Conservation (phyloP, 2,329 filamentous ascomycete species). For the Alternaria postmessia region DNA sequence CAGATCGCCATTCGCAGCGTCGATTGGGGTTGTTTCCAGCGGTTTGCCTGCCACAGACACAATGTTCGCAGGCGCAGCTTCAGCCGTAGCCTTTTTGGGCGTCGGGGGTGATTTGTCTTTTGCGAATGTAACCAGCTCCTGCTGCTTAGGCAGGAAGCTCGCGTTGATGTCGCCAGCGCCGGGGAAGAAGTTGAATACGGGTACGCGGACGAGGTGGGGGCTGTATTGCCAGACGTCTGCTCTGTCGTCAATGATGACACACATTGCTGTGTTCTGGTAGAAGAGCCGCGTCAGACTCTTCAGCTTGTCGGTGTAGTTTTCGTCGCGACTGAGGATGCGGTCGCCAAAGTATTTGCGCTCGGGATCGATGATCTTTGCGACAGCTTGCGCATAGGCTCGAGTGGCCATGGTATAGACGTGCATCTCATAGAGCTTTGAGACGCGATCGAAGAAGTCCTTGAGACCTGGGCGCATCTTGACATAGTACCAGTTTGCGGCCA, state of each 20-base stretch:
- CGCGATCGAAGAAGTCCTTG: slow-evolving; percentile 77
- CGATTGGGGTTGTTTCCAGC: slow-evolving; percentile 25
- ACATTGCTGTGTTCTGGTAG: slow-evolving; percentile 98
- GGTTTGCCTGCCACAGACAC: slow-evolving; percentile 35
- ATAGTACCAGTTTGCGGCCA: slow-evolving; percentile 77
- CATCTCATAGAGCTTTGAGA: slow-evolving; percentile 86
- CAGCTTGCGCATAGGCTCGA: slow-evolving; percentile 90
- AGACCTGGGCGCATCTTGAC: slow-evolving; percentile 95
- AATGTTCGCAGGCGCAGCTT: slow-evolving; percentile 24
- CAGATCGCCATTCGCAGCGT: slow-evolving; percentile 54
- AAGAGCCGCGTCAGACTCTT: slow-evolving; percentile 93
- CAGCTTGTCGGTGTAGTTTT: slow-evolving; percentile 90
- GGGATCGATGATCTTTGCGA: slow-evolving; percentile 92
- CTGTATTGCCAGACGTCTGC: slow-evolving; percentile 97
- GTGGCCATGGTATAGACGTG: slow-evolving; percentile 99
- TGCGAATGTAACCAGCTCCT: slow-evolving; percentile 43
- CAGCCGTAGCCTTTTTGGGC: slow-evolving; percentile 23
- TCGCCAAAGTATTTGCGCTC: slow-evolving; percentile 90
- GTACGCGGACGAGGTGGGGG: slow-evolving; percentile 91
- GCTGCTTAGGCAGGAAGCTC: slow-evolving; percentile 86
- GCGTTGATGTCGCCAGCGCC: slow-evolving; percentile 99
- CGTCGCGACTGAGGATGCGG: slow-evolving; percentile 93
- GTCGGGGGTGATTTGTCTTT: slow-evolving; percentile 29
- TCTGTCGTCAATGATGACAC: slow-evolving; percentile 97
- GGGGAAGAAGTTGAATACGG: slow-evolving; percentile 96